These are phyloP conservation scores for Olyra latifolia DNA, from an alignment of 176 grass and related monocot genomes.

Conservation along the genomic window DNA sequence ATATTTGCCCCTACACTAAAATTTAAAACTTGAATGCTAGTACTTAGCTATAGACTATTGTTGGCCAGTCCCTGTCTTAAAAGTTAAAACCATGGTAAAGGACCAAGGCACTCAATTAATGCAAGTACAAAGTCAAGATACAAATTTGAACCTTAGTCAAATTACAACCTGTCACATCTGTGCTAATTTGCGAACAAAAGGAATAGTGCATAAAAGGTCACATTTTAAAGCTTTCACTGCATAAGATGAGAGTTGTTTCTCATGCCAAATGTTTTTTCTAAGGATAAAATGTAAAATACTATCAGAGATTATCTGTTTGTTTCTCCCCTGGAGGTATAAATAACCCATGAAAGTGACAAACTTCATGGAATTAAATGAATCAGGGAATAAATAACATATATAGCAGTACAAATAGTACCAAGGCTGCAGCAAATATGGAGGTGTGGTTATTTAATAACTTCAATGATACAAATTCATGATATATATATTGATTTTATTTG, in stretches of 20 bases:
- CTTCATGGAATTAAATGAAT: not conserved
- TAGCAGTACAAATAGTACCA: not conserved
- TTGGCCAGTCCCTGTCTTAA: not conserved
- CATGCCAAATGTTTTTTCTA: not conserved
- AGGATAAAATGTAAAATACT: not conserved
- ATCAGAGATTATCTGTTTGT: not conserved
- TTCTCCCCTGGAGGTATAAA: too few species aligned
- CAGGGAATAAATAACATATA: not conserved
- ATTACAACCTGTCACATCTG: not conserved
- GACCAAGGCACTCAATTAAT: slow-evolving; percentile 11
- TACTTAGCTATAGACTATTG: not conserved
- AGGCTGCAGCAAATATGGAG: not conserved
- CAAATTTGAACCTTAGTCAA: not conserved
- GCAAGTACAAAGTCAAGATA: not conserved
- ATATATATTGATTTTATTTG: not conserved
- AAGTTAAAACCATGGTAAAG: slow-evolving; percentile 7
- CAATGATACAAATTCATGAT: not conserved
- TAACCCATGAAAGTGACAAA: not conserved
- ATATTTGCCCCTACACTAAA: slow-evolving; percentile 7
- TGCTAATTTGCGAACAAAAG: not conserved
- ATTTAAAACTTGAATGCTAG: slow-evolving; percentile 4
- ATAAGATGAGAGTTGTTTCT: not conserved
- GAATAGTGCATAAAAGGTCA: not conserved
- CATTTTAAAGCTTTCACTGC: not conserved
- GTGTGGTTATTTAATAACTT: slow-evolving; percentile 1